Conservation (phyloP, 345 rosid species). For the Eucalyptus regnans region DNA sequence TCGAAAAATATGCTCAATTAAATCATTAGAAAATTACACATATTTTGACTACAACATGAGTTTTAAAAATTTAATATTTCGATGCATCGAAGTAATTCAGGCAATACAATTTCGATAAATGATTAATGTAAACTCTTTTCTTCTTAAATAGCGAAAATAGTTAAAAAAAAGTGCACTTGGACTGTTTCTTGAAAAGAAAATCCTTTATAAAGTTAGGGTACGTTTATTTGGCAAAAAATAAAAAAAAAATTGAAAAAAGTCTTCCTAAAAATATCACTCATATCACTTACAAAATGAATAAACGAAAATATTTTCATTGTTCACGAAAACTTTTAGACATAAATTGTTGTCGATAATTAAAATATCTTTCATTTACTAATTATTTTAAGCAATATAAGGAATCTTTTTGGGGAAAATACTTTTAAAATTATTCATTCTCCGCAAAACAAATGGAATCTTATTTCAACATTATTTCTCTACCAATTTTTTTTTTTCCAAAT, state of each 20-base stretch:
- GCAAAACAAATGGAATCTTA: fast-evolving
- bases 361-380: too few species aligned
- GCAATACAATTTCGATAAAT: neutral
- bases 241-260: too few species aligned
- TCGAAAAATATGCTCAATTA: neutral
- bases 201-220: neutral
- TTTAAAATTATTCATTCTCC: too few species aligned
- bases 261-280: too few species aligned
- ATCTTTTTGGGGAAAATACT: too few species aligned
- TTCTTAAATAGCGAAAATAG: neutral
- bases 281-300: neutral
- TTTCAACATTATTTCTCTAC: neutral
- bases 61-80: neutral
- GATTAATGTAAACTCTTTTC: neutral
- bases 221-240: fast-evolving
- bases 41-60: neutral
- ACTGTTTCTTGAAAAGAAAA: neutral
- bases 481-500: neutral
- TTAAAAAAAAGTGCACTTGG: neutral
- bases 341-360: too few species aligned
- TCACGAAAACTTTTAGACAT: neutral
- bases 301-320: too few species aligned
- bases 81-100: neutral
- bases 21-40: neutral
- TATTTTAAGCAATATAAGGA: too few species aligned